Conservation (phyloP, 768 basidiomycete genomes). For the Tulasnella sp. region DNA sequence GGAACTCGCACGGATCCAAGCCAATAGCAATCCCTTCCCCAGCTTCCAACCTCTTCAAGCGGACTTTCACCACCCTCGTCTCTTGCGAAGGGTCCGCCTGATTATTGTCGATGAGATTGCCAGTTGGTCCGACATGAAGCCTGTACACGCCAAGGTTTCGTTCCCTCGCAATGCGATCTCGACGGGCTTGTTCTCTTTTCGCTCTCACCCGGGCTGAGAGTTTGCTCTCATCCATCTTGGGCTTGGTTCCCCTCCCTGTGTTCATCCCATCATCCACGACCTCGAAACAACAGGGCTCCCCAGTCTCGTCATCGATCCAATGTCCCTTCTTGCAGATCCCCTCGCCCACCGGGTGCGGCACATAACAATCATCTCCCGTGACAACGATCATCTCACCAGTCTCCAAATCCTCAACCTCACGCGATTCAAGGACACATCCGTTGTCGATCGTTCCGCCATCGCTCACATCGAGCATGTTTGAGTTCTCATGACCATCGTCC, state of each 20-base stretch:
- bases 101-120: background rate
- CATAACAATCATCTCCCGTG: slow-evolving; percentile 44
- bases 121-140: background rate
- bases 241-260: background rate
- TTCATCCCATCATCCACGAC: background rate
- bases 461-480: slow-evolving; percentile 29
- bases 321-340: slow-evolving; percentile 59
- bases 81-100: slow-evolving; percentile 26
- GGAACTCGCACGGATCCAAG: slow-evolving; percentile 23
- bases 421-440: background rate
- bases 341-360: slow-evolving; percentile 57
- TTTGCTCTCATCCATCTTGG: background rate
- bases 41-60: slow-evolving; percentile 16
- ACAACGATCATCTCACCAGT: background rate
- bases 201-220: background rate
- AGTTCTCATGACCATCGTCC: slow-evolving; percentile 29
- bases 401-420: slow-evolving; percentile 8
- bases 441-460: slow-evolving; percentile 17
- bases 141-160: background rate
- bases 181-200: background rate
- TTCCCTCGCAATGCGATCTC: background rate
- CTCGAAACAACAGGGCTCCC: slow-evolving; percentile 28
- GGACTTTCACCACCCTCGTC: slow-evolving; percentile 14
- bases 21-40: slow-evolving; percentile 25
- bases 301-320: slow-evolving; percentile 48